Conservation (phyloP, 306 rosid species). For the Glycine soja region DNA sequence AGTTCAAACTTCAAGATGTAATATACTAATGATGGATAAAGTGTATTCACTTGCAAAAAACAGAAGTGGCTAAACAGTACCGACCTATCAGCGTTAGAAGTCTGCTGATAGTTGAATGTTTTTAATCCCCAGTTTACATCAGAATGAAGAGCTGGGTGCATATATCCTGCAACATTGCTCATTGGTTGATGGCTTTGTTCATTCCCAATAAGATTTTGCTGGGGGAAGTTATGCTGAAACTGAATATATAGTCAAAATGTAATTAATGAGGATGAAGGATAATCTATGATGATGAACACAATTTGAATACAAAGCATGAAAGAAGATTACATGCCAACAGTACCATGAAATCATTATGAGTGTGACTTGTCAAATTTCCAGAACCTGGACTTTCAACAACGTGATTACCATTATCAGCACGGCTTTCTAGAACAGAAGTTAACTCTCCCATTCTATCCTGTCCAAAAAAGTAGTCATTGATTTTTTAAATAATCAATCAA, state of each 20-base stretch:
- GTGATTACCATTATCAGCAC: constrained; percentile 59
- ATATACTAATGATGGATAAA: constrained; percentile 22
- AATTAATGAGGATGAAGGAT: constrained; percentile 26
- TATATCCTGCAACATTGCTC: constrained; percentile 49
- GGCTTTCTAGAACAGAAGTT: constrained; percentile 56
- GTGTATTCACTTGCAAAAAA: constrained; percentile 16
- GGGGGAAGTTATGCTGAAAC: constrained; percentile 60
- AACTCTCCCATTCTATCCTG: constrained; percentile 85
- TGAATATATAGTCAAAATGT: constrained; percentile 38
- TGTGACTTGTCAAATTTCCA: constrained; percentile 53
- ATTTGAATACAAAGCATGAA: constrained; percentile 15
- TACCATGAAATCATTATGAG: constrained; percentile 65
- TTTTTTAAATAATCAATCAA: constrained; percentile 34
- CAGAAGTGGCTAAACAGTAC: constrained; percentile 20
- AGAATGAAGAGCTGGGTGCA: constrained; percentile 52
- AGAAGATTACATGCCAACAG: constrained; percentile 53
- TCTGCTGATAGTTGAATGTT: constrained; percentile 46
- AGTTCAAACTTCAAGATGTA: constrained; percentile 11
- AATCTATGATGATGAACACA: constrained; percentile 16
- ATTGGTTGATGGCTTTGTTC: constrained; percentile 51
- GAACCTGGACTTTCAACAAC: constrained; percentile 61
- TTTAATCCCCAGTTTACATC: constrained; percentile 45
- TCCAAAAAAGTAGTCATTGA: constrained; percentile 32
- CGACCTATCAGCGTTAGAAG: constrained; percentile 56
- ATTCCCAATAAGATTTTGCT: constrained; percentile 48